Base-by-base conservation (phyloP, 805 yeast species). In the Wickerhamomyces ciferrii region DNA sequence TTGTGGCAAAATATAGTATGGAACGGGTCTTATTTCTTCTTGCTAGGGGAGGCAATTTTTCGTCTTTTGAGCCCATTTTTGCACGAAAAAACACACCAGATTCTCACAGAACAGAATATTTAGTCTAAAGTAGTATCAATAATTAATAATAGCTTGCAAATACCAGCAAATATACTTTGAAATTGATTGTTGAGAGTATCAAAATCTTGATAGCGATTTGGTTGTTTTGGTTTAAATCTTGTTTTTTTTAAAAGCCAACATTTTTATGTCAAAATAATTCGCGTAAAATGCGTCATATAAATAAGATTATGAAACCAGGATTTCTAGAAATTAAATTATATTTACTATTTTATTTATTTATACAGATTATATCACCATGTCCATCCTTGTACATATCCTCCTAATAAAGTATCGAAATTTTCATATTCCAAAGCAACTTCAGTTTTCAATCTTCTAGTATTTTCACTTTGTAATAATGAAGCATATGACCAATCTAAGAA, bases 401-500 rank as follows among this genome's bases (percentile, higher is more conserved):
- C 64, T 2, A 60, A 10, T 10, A 59, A 48, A 4, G 45, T 42
- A 29, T 57, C 62, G 43, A 57, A 60, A 17, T 54, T 41, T 49
- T 87, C 92, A 56, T 73, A 86, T 60, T 91, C 97, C 41, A 90
- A 66, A 0, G 94, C 86, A 4, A 94, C 85, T 54, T 84, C 81
- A 5, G 83, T 78, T 42, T 84, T 84, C 61, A 87, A 72, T 52
- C 62, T 79, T 68, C 88, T 82, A 24, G 72, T 72, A 42, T 72
- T 65, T 62, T 87, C 95, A 58, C 81, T 78, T 24, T 77, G 81
- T 48, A 84, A 55, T 45, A 87, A 63, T 55, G 85, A 70, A 32
- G 75, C 71, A 61, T 91, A 94, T 47, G 84, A 81, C 88, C 96
- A 92, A 64, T 91, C 96, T 57, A 94, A 67, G 70, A 94, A 94